These are phyloP conservation scores for Phytophthora pisi DNA, from an alignment of 352 stramenopile species.

Conservation along the genomic window DNA sequence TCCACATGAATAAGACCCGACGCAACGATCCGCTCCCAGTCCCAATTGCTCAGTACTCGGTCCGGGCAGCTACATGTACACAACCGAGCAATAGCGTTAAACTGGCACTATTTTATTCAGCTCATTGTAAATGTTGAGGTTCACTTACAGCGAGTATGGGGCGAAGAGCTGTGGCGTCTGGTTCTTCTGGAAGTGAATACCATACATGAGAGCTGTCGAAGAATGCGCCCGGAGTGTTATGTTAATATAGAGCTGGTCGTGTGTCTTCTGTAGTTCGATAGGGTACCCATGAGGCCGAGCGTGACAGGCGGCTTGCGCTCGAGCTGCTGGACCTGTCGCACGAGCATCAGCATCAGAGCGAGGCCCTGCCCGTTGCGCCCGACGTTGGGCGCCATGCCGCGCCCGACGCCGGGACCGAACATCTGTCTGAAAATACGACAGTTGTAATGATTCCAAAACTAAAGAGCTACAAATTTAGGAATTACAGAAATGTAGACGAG, in stretches of 20 bases:
- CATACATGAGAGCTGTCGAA: constrained; percentile 48
- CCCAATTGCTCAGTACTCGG: constrained; percentile 45
- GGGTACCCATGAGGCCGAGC: constrained; percentile 53
- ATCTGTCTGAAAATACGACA: constrained; percentile 8
- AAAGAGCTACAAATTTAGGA: no score
- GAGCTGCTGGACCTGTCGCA: constrained; percentile 49
- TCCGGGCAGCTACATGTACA: constrained; percentile 75
- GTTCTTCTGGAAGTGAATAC: constrained; percentile 60
- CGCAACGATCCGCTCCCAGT: constrained; percentile 60
- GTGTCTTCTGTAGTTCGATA: no score
- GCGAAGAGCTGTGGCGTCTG: constrained; percentile 42
- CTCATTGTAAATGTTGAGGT: neutral
- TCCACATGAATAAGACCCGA: constrained; percentile 88
- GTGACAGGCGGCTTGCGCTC: constrained; percentile 68
- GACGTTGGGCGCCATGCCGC: constrained; percentile 40
- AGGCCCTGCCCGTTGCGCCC: constrained; percentile 30
- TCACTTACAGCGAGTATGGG: constrained; percentile 50
- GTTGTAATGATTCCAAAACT: no score
- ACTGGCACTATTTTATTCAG: neutral
- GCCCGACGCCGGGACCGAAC: constrained; percentile 37
- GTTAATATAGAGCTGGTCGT: neutral
- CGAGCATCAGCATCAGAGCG: constrained; percentile 52
- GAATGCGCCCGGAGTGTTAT: neutral
- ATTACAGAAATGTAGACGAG: neutral
- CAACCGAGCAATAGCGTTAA: constrained; percentile 1